Evolutionary conservation across 2,329 filamentous ascomycete species (phyloP).

Genomic region (Fusarium ambrosium): DNA sequence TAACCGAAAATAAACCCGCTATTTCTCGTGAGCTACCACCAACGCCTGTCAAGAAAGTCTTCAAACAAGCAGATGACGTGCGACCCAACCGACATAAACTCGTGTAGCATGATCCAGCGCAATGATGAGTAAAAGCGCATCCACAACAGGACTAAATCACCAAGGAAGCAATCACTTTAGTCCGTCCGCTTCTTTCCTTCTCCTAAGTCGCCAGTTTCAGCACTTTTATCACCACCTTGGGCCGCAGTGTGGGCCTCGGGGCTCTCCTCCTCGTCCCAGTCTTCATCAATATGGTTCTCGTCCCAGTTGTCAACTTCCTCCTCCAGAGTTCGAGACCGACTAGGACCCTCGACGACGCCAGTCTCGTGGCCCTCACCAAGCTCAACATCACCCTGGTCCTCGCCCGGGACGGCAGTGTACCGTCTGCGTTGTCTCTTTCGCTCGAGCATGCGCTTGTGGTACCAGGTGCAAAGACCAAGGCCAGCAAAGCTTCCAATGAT

Average conservation of each 20-base stretch:
- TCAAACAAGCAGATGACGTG: constrained; percentile 1
- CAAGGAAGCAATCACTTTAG: constrained; percentile 30
- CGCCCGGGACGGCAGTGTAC: constrained; percentile 78
- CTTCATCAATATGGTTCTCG: constrained; percentile 77
- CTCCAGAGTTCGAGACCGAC: constrained; percentile 67
- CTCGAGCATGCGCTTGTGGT: constrained; percentile 96
- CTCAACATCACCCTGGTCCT: constrained; percentile 78
- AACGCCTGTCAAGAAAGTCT: constrained; percentile 7
- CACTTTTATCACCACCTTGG: constrained; percentile 35
- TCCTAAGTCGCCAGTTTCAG: constrained; percentile 46
- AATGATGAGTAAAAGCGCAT: constrained; percentile 13
- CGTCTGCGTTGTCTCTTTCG: constrained; percentile 80
- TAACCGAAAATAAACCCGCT: not conserved
- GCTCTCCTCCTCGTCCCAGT: constrained; percentile 68
- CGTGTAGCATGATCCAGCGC: constrained; percentile 22
- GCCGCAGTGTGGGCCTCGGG: constrained; percentile 37
- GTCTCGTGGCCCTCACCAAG: constrained; percentile 80
- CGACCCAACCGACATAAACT: constrained; percentile 18
- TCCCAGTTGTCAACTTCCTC: constrained; percentile 95
- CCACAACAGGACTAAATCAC: constrained; percentile 1
- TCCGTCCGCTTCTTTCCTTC: constrained; percentile 53
- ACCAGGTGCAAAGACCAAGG: constrained; percentile 85
- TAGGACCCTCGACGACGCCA: constrained; percentile 65
- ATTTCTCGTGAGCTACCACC: constrained; percentile 1
- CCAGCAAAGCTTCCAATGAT: constrained; percentile 81